Evolutionary conservation across 192 early-diverging fungal species (phyloP), one percentile per base, ranked within the genome.

Genomic region (Rhizophagus sp.): DNA sequence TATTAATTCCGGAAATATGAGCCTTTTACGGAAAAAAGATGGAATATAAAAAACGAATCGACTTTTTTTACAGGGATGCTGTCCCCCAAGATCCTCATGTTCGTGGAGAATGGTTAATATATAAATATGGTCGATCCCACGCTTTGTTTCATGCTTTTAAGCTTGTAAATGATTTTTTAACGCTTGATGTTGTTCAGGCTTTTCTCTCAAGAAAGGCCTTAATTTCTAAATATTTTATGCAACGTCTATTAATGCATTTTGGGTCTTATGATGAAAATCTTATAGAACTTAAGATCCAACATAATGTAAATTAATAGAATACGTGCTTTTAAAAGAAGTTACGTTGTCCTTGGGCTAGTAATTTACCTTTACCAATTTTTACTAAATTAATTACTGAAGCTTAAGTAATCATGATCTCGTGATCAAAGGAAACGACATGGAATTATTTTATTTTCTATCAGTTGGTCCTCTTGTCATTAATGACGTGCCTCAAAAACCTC

Each of bases 391-490:
- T 76, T 17, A 11, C 27, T 19, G 75, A 65, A 15, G 62, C 3
- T 76, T 62, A 22, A 24, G 13, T 63, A 22, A 27, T 17, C 2
- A 27, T 7, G n/a, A 57, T 10, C 25, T 75, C 2, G n/a, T 47
- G 9, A 61, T 27, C 2, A 30, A 61, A 33, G 75, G 62, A 36
- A 76, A 76, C 65, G 75, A 76, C 47, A 76, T 76, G 75, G 75
- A 76, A 7, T 34, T 76, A n/a, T 63, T 76, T 12, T 41, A 62
- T 30, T 63, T 64, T 25, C 17, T 76, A 19, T 76, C 61, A 1
- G 62, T 36, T 0, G 75, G 75, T 0, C 75, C 62, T 4, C 17
- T 39, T 25, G 62, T 63, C 1, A 76, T 64, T 47, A 63, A 64
- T 64, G n/a, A 76, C 1, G 57, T 62, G 1, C 25, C 34, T 39